These are phyloP conservation scores for Solanum chiquidenum DNA, from an alignment of 257 asterid genomes.

Conservation along the genomic window DNA sequence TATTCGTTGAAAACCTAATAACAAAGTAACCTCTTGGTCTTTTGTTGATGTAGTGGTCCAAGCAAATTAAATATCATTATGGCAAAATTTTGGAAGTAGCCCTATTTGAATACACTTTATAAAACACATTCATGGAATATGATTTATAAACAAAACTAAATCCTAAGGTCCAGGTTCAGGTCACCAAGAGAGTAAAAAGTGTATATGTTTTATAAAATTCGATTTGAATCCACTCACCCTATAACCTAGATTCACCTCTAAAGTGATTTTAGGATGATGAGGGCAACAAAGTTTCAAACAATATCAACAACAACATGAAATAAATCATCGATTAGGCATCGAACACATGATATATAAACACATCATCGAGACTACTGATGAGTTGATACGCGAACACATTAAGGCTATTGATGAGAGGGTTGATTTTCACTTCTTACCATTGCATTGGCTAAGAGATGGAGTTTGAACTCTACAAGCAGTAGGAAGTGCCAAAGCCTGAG, in stretches of 20 bases:
- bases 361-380: background rate
- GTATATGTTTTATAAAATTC: background rate
- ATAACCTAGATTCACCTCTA: background rate
- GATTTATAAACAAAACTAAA: background rate
- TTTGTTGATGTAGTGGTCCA: background rate
- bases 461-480: slow-evolving; percentile 59
- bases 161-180: background rate
- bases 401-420: background rate
- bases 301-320: background rate
- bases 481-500: slow-evolving; percentile 77
- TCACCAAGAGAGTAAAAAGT: background rate
- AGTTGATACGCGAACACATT: background rate
- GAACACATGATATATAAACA: background rate
- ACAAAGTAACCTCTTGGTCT: background rate
- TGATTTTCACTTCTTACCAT: slow-evolving; percentile 21
- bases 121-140: background rate
- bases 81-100: background rate
- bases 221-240: background rate
- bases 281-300: background rate
- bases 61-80: too few species aligned
- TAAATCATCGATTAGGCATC: background rate
- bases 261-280: background rate
- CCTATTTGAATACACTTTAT: background rate
- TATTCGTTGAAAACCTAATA: background rate
- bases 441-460: slow-evolving; percentile 54